Percentiles rank a stretch among this genome's conserved stretches.
phyloP scores from a whole-genome alignment of 177 flowering plant genomes.

The Vitis hybrid region DNA sequence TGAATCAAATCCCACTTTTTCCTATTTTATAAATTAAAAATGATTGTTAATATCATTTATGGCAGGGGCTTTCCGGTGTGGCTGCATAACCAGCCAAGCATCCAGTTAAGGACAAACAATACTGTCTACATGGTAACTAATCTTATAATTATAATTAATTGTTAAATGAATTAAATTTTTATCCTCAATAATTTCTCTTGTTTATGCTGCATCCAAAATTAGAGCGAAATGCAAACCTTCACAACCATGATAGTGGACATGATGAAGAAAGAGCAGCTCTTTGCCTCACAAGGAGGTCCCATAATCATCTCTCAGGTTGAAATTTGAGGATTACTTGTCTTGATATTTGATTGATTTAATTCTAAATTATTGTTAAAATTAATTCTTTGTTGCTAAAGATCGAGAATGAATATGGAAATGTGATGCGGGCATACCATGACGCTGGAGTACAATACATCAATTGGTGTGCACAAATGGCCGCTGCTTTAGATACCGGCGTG shows the following conservation, averaged over 20 bases:
- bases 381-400: conserved; percentile 19
- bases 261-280: conserved; percentile 29
- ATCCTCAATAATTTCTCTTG: not conserved
- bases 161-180: not conserved
- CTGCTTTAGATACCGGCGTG: conserved; percentile 19
- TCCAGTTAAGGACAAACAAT: conserved; percentile 28
- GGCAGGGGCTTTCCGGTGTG: conserved; percentile 39
- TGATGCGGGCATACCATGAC: conserved; percentile 15
- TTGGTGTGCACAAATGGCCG: conserved; percentile 44
- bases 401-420: conserved; percentile 47
- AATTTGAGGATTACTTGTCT: not conserved
- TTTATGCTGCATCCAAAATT: not conserved
- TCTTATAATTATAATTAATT: not conserved
- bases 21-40: not conserved
- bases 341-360: not conserved
- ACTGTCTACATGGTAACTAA: conserved; percentile 13
- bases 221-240: conserved; percentile 41
- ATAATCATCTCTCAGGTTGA: conserved; percentile 44
- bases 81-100: conserved; percentile 26
- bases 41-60: not conserved
- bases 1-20: accelerated
- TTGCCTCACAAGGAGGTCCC: conserved; percentile 48
- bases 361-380: not conserved
- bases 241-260: conserved; percentile 31
- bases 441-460: conserved; percentile 26